A percentile compares a stretch with the other conserved stretches of the same genome.
phyloP scores from a whole-genome alignment of 2,329 filamentous ascomycete genomes.

The Zymoseptoria pseudotritici region DNA sequence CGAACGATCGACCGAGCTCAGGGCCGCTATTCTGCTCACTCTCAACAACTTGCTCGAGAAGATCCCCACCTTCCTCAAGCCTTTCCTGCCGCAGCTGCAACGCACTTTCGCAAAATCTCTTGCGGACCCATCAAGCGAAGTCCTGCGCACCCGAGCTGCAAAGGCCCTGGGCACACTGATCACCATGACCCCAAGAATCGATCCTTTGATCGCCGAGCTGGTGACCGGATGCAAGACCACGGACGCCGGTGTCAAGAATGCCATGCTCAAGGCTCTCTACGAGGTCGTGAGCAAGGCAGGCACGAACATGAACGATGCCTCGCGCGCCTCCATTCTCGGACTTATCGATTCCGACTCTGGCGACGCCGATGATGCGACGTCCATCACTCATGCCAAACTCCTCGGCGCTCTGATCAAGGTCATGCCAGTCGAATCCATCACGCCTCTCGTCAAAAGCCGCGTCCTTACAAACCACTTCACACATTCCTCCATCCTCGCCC shows the following conservation, averaged over 20 bases:
- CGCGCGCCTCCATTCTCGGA: conserved; percentile 73
- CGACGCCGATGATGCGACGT: conserved; percentile 63
- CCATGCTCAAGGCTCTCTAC: conserved; percentile 94
- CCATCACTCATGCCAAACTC: conserved; percentile 82
- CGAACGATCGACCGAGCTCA: conserved; percentile 91
- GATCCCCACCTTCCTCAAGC: conserved; percentile 90
- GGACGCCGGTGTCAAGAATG: conserved; percentile 79
- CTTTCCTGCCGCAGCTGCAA: conserved; percentile 93
- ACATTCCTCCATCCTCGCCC: conserved; percentile 70
- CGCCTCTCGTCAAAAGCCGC: conserved; percentile 57
- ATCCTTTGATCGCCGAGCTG: conserved; percentile 85
- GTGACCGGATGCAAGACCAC: conserved; percentile 91
- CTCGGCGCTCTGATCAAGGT: conserved; percentile 86
- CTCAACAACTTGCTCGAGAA: conserved; percentile 94
- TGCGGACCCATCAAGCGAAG: conserved; percentile 84
- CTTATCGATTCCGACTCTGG: conserved; percentile 82
- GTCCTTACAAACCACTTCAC: conserved; percentile 71
- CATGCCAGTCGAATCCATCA: conserved; percentile 64
- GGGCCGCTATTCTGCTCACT: conserved; percentile 85
- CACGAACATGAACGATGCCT: conserved; percentile 86
- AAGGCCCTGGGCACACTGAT: conserved; percentile 93
- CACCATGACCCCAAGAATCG: conserved; percentile 88
- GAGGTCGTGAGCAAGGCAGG: conserved; percentile 95
- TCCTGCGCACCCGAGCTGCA: conserved; percentile 78
- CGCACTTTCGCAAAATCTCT: conserved; percentile 94